Conservation (phyloP, 768 basidiomycete genomes). For the Auricularia heimuer region DNA sequence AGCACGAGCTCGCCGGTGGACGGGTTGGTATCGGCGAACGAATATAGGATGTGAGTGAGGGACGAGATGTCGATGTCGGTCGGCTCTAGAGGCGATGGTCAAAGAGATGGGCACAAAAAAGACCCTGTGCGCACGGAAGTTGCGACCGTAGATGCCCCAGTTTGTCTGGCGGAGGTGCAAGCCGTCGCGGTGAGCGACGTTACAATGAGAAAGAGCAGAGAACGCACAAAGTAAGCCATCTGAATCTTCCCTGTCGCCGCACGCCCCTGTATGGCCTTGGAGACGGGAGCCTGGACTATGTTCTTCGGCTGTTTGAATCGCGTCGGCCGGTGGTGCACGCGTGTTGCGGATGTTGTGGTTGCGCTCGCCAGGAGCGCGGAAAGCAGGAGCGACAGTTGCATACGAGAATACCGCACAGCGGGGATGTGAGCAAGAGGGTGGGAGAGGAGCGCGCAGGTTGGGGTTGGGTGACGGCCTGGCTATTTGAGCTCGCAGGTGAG, state of each 20-base stretch:
- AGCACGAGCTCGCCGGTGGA: constrained; percentile 52
- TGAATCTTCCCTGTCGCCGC: background rate
- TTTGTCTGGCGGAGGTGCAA: background rate
- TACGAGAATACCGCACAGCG: background rate
- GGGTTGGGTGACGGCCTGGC: background rate
- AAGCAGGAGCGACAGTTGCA: background rate
- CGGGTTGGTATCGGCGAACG: constrained; percentile 65
- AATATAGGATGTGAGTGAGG: constrained; percentile 70
- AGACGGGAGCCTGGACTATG: background rate
- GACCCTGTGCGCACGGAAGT: constrained; percentile 46
- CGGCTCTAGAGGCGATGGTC: constrained; percentile 37
- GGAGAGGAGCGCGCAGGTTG: background rate
- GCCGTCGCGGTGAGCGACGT: no score
- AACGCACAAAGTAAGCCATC: background rate
- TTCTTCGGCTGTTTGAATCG: background rate
- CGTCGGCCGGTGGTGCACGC: background rate
- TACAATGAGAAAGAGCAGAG: background rate
- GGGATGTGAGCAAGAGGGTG: background rate
- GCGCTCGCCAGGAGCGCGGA: background rate
- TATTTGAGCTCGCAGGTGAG: background rate
- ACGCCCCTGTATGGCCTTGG: no score
- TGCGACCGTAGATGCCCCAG: constrained; percentile 51
- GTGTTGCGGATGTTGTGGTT: background rate
- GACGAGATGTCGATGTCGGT: constrained; percentile 46
- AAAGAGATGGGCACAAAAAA: constrained; percentile 30